phyloP scores from a whole-genome alignment of 352 stramenopile species.

The Globisporangium heterothallicum region DNA sequence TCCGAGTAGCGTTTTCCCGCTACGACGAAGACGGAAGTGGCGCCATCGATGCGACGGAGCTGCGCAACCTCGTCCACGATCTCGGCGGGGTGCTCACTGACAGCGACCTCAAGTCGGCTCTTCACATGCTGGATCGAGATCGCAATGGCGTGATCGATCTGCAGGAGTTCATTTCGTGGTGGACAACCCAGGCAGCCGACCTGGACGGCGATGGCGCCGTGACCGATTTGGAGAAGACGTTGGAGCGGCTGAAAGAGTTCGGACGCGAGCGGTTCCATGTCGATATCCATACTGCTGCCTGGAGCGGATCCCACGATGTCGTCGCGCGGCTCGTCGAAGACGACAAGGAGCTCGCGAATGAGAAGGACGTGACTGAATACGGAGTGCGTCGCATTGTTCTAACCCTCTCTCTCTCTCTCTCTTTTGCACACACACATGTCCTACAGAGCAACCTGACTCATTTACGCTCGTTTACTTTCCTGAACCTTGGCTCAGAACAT shows the following conservation, averaged over 20 bases:
- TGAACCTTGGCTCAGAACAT: constrained; percentile 37
- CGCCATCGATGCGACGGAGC: constrained; percentile 42
- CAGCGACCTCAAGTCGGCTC: constrained; percentile 28
- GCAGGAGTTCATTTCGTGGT: constrained; percentile 59
- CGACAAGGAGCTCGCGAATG: constrained; percentile 35
- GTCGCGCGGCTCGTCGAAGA: constrained; percentile 36
- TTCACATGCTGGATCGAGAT: constrained; percentile 45
- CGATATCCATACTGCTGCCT: constrained; percentile 62
- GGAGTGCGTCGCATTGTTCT: no score
- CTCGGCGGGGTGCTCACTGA: constrained; percentile 51
- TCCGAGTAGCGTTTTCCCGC: constrained; percentile 45
- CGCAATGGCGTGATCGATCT: constrained; percentile 46
- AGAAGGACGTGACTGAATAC: constrained; percentile 41
- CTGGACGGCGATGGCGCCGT: constrained; percentile 33
- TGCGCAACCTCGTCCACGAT: constrained; percentile 42
- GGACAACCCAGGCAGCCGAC: constrained; percentile 26
- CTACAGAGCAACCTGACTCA: no score
- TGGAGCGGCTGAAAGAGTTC: constrained; percentile 46
- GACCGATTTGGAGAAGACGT: constrained; percentile 39
- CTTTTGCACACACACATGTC: no score
- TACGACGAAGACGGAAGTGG: constrained; percentile 58
- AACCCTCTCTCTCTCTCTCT: no score
- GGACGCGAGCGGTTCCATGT: constrained; percentile 55
- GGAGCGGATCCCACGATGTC: constrained; percentile 38
- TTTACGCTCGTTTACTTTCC: no score